Evolutionary conservation across 345 rosid genomes (phyloP).

Genomic region (Salix purpurea): DNA sequence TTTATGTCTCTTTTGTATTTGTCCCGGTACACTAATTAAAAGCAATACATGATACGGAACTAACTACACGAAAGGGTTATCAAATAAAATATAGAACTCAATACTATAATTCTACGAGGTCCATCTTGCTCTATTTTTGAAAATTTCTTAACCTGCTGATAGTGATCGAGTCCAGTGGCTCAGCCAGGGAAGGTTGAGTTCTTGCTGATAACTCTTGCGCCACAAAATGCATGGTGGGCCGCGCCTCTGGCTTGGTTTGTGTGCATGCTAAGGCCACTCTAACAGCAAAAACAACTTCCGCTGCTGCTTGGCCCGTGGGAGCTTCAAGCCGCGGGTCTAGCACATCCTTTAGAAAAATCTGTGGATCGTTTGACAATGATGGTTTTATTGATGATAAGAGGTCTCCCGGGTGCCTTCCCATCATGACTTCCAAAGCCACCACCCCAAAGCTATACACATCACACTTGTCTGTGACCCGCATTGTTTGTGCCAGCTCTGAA

Average conservation of each 20-base stretch:
- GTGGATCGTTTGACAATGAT: conserved; percentile 13
- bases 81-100: too few relatives aligned
- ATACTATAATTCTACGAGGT: too few relatives aligned
- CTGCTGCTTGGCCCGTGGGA: conserved; percentile 44
- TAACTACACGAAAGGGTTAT: too few relatives aligned
- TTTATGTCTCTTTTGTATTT: too few relatives aligned
- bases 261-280: conserved; percentile 47
- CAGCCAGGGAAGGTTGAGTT: conserved; percentile 28
- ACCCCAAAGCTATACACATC: conserved; percentile 67
- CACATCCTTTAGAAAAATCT: conserved; percentile 38
- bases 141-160: conserved; percentile 28
- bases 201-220: conserved; percentile 54
- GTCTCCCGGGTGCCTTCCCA: conserved; percentile 67
- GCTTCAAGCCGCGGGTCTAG: conserved; percentile 45
- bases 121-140: conserved; percentile 10
- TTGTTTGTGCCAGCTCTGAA: conserved; percentile 43
- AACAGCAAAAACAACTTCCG: conserved; percentile 37
- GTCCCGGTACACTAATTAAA: too few relatives aligned
- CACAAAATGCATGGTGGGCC: conserved; percentile 56
- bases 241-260: conserved; percentile 23
- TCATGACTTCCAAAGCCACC: conserved; percentile 54
- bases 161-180: conserved; percentile 27
- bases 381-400: conserved; percentile 22
- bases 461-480: conserved; percentile 43
- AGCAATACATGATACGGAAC: too few relatives aligned